Evolutionary conservation across 257 asterid species (phyloP).

Genomic region (Rauvolfia tetraphylla): DNA sequence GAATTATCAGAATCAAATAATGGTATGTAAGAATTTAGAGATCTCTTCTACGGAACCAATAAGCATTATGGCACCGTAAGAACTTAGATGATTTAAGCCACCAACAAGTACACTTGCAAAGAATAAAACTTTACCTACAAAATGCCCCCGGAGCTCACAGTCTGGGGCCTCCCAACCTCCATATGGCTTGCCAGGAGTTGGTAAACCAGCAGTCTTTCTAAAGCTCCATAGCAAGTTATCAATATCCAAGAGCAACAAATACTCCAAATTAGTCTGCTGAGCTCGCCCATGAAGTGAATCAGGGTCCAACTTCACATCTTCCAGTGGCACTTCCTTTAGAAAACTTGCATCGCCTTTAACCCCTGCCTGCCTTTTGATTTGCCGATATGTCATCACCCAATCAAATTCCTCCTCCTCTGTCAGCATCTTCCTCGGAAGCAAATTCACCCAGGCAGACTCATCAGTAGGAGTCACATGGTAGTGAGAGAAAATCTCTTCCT

Average conservation of each 20-base stretch:
- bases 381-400: constrained; percentile 47
- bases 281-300: constrained; percentile 71
- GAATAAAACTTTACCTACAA: constrained; percentile 58
- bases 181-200: constrained; percentile 58
- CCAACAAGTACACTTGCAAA: background rate
- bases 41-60: background rate
- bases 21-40: background rate
- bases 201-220: constrained; percentile 70
- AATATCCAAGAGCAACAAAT: constrained; percentile 69
- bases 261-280: constrained; percentile 82
- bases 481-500: constrained; percentile 51
- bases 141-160: constrained; percentile 88
- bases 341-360: constrained; percentile 25
- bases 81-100: background rate
- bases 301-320: constrained; percentile 70
- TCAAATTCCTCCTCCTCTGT: constrained; percentile 47
- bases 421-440: constrained; percentile 71
- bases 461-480: constrained; percentile 85
- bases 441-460: constrained; percentile 61
- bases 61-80: background rate
- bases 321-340: constrained; percentile 52
- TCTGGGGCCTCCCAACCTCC: constrained; percentile 84
- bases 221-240: constrained; percentile 87
- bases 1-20: background rate
- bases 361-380: constrained; percentile 40